A percentile compares a stretch with the other conserved stretches of the same genome.
Conservation (phyloP, 768 basidiomycete species). For the Galerina marginata region DNA sequence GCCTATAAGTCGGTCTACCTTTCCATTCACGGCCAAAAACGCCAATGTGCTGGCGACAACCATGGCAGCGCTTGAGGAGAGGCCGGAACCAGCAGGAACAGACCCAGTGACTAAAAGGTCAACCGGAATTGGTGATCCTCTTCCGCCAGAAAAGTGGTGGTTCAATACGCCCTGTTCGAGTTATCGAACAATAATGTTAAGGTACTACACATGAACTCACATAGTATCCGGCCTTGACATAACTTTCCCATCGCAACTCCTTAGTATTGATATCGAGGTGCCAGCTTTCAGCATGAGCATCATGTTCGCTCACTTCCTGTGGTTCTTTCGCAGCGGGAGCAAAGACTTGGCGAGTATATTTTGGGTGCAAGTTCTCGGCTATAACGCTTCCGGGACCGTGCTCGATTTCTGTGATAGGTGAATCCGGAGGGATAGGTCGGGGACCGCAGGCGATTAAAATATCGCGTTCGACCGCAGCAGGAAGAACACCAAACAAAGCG, state of each 20-base stretch:
- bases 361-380: constrained; percentile 64
- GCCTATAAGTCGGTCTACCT: constrained; percentile 36
- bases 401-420: constrained; percentile 22
- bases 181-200: neutral
- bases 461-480: constrained; percentile 84
- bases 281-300: constrained; percentile 61
- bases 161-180: constrained; percentile 64
- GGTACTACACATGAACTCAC: constrained; percentile 44
- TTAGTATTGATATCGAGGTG: constrained; percentile 74
- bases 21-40: constrained; percentile 79
- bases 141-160: constrained; percentile 51
- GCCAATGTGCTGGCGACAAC: constrained; percentile 86
- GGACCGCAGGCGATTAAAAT: constrained; percentile 79
- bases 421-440: constrained; percentile 33
- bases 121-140: constrained; percentile 56
- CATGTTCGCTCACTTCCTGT: constrained; percentile 37
- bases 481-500: constrained; percentile 82
- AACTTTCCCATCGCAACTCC: constrained; percentile 83
- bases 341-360: constrained; percentile 66
- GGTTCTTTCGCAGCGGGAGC: constrained; percentile 48
- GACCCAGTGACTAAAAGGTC: constrained; percentile 81
- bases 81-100: constrained; percentile 85
- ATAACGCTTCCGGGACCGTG: constrained; percentile 57
- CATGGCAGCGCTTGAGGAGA: constrained; percentile 90
- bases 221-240: constrained; percentile 86